Base-by-base conservation (phyloP, 1,139 yeast genomes). In the Zygoascus sp. region DNA sequence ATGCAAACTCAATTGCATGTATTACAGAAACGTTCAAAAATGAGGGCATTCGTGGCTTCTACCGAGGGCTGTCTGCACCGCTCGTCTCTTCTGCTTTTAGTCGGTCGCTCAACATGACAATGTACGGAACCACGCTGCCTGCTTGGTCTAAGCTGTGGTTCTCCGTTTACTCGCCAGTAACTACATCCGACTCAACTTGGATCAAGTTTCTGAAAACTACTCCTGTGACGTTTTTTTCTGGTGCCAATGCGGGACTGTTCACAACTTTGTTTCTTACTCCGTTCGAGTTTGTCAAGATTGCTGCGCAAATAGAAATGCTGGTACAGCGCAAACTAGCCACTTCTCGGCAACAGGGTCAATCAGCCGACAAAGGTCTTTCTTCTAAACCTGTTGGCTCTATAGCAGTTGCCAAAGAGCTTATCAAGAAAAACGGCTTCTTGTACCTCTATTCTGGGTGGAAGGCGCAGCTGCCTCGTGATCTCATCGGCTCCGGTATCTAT, bases 211-310 rank as follows among this genome's bases (percentile, higher is more conserved):
- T 77, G 8, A 69, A 74, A 46, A 82, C 79, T 59, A 70, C 77
- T n/a, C 92, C 88, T 0, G 79, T 81, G 1, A 77, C 89, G 25
- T 76, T 82, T 49, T 45, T 74, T 1, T 74, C 94, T 0, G 96
- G 95, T 0, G 66, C 75, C 5, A 54, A 78, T 1, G 80, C 94
- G 0, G 95, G 95, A 2, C 77, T 77, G 2, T 69, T 75, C 1
- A 81, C 83, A 11, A 75, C 89, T 1, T 45, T 78, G 4, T 77
- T 84, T 61, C 86, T 94, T 2, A 83, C 92, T 57, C 96, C 96
- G 0, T 87, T 87, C 62, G 96, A 87, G 62, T 79, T 85, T 63
- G 81, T 92, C 43, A 88, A 88, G 61, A 73, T 87, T 6, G 86
- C 83, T 52, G 83, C 92, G 36, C 96, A 88, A 62, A 76, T 87